Evolutionary conservation across 371 early-diverging fungal genomes (phyloP), one percentile per base, ranked within the genome.

Genomic region (Apophysomyces variabilis): DNA sequence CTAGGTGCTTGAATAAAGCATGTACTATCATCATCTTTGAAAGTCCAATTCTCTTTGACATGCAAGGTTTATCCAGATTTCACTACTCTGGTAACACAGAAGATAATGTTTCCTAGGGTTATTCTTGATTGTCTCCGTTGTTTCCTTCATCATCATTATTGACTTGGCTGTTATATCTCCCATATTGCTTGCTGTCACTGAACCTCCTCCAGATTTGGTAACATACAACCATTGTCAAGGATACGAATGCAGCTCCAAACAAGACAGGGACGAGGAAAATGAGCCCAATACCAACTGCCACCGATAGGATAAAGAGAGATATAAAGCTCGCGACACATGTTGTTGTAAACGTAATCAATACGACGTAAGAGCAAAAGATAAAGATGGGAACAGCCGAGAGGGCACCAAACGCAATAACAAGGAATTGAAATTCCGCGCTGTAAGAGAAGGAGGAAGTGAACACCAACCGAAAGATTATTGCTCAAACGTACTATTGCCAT

Each of bases 211-310:
- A 50, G 9, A 50, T 1, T 21, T 50, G 54, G 21, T 18, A 50
- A 26, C 54, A 50, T 8, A 26, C 11, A 21, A 50, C 54, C 21
- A 50, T 7, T 50, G 41, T 41, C 26, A 60, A 13, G 18, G 60
- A 60, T 16, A 39, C 39, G 5, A 60, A 60, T 16, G 38, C 16
- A 60, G 37, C 38, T 6, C 60, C 39, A 32, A 60, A 7, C 9
- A 60, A 38, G n/a, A 60, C 32, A 60, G 60, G 60, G 13, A 38
- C 45, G 8, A 60, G 60, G 60, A 60, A 18, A 39, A 36, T 38
- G 16, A 43, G 8, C 14, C 60, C 60, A 14, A 60, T 36, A 32
- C 7, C 35, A 16, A 60, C 13, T 60, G 60, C 36, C n/a, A 60
- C 37, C 12, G 44, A 39, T n/a, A 60, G 14, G 18, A 60, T 36